Conservation (phyloP, 192 early-diverging fungal species). For the Chytriomyces hyalinus region DNA sequence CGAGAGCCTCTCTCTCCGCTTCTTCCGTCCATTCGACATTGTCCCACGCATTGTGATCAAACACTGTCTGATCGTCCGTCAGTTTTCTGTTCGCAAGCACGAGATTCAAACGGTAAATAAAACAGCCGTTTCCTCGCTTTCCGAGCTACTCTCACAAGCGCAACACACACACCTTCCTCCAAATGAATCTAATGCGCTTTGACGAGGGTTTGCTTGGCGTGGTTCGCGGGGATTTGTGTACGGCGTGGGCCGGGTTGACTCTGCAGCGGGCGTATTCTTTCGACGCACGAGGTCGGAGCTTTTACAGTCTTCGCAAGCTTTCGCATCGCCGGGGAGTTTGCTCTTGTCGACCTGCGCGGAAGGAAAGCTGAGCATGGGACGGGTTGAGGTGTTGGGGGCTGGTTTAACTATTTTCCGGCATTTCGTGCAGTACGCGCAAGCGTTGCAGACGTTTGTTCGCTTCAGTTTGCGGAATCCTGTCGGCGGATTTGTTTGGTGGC, state of each 20-base stretch:
- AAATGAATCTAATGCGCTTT: constrained; percentile 29
- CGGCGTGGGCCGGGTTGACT: not conserved
- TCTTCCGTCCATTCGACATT: constrained; percentile 89
- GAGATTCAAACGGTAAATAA: constrained; percentile 59
- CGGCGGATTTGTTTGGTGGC: not conserved
- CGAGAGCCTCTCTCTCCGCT: constrained; percentile 76
- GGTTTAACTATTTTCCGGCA: not conserved
- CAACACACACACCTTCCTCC: constrained; percentile 6
- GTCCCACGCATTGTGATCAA: constrained; percentile 96
- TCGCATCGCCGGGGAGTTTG: not conserved
- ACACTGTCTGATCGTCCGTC: constrained; percentile 73
- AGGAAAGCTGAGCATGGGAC: too few species aligned
- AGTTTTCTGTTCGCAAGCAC: constrained; percentile 67
- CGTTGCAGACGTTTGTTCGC: not conserved
- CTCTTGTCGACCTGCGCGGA: not conserved
- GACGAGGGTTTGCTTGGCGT: not conserved
- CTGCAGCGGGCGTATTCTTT: not conserved
- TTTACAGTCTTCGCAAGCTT: not conserved
- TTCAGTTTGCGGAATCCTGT: not conserved
- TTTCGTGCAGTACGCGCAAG: not conserved
- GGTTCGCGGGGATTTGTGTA: not conserved
- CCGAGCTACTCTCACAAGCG: too few species aligned
- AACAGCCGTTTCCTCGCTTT: too few species aligned
- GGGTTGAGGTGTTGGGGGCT: too few species aligned
- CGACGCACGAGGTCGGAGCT: not conserved